Evolutionary conservation across 176 grass and related monocot species (phyloP).

Genomic region (Phyllostachys edulis): DNA sequence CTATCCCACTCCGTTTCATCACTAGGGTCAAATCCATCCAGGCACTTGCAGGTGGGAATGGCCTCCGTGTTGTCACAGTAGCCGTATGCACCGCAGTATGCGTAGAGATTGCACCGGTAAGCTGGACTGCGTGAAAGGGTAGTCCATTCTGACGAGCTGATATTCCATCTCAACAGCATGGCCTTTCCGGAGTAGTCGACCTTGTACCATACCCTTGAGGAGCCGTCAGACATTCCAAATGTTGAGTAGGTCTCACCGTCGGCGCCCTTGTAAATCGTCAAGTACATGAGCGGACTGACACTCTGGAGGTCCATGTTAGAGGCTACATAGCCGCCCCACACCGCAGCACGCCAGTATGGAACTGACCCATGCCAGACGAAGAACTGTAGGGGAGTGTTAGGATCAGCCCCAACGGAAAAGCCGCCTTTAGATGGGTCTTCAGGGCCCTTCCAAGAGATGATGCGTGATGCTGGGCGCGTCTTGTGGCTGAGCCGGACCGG

Average conservation of each 20-base stretch:
- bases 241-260: slow-evolving; percentile 1
- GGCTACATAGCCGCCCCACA: background rate
- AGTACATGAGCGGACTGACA: background rate
- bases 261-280: background rate
- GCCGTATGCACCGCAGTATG: background rate
- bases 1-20: background rate
- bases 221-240: slow-evolving; percentile 10
- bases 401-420: slow-evolving; percentile 19
- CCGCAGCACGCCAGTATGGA: background rate
- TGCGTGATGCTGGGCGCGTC: background rate
- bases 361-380: slow-evolving; percentile 13
- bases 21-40: slow-evolving; percentile 23
- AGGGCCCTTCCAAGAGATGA: slow-evolving; percentile 16
- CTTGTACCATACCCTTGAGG: background rate
- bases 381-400: background rate
- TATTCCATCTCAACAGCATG: background rate
- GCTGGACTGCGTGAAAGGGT: fast-evolving
- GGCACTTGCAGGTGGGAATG: slow-evolving; percentile 9
- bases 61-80: background rate
- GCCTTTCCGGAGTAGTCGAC: background rate
- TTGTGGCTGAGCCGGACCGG: slow-evolving; percentile 5
- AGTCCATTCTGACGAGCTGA: background rate
- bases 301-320: background rate
- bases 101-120: background rate
- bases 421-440: slow-evolving; percentile 30